phyloP scores from a whole-genome alignment of 1,284 basidiomycete genomes.

The Fistulina hepatica region DNA sequence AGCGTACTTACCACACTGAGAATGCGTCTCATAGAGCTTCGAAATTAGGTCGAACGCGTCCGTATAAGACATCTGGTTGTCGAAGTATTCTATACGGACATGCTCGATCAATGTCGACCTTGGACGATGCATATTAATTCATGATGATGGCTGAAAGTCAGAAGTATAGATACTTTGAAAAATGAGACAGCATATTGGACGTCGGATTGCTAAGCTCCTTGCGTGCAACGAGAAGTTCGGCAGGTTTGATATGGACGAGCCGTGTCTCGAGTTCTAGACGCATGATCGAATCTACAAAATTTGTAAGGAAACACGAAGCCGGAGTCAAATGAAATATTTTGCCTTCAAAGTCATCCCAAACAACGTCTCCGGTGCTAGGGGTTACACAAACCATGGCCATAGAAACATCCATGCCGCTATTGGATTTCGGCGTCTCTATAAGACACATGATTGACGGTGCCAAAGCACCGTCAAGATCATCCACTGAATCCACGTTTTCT shows the following conservation, averaged over 20 bases:
- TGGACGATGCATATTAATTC: slow-evolving; percentile 10
- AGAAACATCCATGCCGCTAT: slow-evolving; percentile 32
- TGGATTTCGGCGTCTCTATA: slow-evolving; percentile 49
- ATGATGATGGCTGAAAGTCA: slow-evolving; percentile 5
- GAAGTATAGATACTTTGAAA: slow-evolving; percentile 39
- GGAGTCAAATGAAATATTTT: slow-evolving; percentile 6
- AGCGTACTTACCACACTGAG: slow-evolving; percentile 32
- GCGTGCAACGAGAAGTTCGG: slow-evolving; percentile 68
- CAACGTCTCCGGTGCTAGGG: slow-evolving; percentile 82
- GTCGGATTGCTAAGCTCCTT: slow-evolving; percentile 61
- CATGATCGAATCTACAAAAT: slow-evolving; percentile 61
- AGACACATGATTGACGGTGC: slow-evolving; percentile 49
- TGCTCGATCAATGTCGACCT: slow-evolving; percentile 29
- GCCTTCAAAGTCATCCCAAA: slow-evolving; percentile 90
- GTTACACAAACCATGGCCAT: slow-evolving; percentile 75
- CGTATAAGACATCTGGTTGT: slow-evolving; percentile 47
- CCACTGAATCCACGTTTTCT: slow-evolving; percentile 59
- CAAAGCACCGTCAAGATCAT: slow-evolving; percentile 45
- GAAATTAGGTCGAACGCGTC: slow-evolving; percentile 68
- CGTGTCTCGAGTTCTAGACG: slow-evolving; percentile 86
- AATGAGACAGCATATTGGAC: slow-evolving; percentile 66
- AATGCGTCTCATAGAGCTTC: slow-evolving; percentile 70
- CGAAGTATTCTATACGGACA: slow-evolving; percentile 55
- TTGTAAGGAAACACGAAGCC: slow-evolving; percentile 3
- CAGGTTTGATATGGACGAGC: slow-evolving; percentile 73